Conservation (phyloP, 768 basidiomycete genomes). For the Boletus fagicola region DNA sequence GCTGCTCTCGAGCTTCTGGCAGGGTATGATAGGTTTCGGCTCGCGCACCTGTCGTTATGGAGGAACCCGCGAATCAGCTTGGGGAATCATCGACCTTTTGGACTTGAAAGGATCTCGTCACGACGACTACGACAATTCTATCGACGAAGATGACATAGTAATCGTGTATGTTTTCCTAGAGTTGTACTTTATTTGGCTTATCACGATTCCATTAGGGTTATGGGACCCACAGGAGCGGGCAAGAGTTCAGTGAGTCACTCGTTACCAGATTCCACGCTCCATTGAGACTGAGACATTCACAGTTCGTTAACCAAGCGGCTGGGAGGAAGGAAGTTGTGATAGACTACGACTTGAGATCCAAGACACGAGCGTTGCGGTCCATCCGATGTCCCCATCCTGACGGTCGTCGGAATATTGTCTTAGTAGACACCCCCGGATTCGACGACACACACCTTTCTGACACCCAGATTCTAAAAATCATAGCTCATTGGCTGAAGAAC, state of each 20-base stretch:
- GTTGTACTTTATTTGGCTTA: not conserved
- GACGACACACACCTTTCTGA: constrained; percentile 16
- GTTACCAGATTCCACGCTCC: not conserved
- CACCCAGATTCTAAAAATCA: constrained; percentile 6
- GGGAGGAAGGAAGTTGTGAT: not conserved
- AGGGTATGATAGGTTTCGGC: constrained; percentile 12
- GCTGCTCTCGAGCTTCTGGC: constrained; percentile 14
- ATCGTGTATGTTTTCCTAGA: constrained; percentile 14
- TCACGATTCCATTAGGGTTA: constrained; percentile 6
- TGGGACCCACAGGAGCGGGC: constrained; percentile 16
- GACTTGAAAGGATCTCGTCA: not conserved
- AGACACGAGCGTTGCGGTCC: constrained; percentile 5
- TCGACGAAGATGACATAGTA: constrained; percentile 12
- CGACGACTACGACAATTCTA: too few relatives aligned
- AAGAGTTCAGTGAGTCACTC: constrained; percentile 20
- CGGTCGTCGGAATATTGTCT: constrained; percentile 10
- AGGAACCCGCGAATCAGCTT: constrained; percentile 11
- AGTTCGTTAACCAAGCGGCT: constrained; percentile 17
- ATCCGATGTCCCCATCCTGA: constrained; percentile 16
- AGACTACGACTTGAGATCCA: constrained; percentile 2
- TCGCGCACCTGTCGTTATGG: constrained; percentile 13
- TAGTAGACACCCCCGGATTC: constrained; percentile 22
- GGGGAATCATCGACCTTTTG: constrained; percentile 8
- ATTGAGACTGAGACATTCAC: not conserved
- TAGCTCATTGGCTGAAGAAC: constrained; percentile 17